Conservation (phyloP, 2,329 filamentous ascomycete species). For the Paracorniculantispora psalliotae region DNA sequence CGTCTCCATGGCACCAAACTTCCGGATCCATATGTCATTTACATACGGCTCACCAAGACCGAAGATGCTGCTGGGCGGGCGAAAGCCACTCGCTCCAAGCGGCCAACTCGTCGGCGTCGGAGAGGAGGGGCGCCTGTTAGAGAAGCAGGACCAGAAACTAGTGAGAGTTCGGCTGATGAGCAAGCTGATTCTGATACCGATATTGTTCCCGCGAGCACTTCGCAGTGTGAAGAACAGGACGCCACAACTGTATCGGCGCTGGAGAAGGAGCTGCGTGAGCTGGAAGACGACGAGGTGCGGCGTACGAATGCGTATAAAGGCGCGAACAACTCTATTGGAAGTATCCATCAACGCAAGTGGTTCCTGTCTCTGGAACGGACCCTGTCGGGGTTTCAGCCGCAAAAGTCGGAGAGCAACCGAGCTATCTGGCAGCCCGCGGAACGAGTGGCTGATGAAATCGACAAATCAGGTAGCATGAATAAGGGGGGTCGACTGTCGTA, state of each 20-base stretch:
- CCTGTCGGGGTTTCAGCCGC: slow-evolving; percentile 50
- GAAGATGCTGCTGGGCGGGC: slow-evolving; percentile 34
- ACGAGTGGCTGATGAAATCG: background rate
- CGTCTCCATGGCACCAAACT: slow-evolving; percentile 50
- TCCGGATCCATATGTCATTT: slow-evolving; percentile 48
- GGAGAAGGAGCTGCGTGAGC: slow-evolving; percentile 38
- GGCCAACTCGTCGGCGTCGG: slow-evolving; percentile 3
- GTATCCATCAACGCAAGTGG: slow-evolving; percentile 63
- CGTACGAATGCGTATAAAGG: slow-evolving; percentile 62
- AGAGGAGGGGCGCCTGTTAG: background rate
- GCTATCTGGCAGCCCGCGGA: slow-evolving; percentile 14
- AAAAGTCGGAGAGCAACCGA: slow-evolving; percentile 24
- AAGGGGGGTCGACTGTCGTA: slow-evolving; percentile 35
- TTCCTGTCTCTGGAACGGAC: slow-evolving; percentile 57
- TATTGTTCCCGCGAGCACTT: slow-evolving; percentile 17
- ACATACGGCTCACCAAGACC: slow-evolving; percentile 46
- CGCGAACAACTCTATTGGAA: slow-evolving; percentile 60
- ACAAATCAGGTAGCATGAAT: slow-evolving; percentile 1
- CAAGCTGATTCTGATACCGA: slow-evolving; percentile 14
- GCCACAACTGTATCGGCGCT: slow-evolving; percentile 26
- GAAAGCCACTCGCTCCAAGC: slow-evolving; percentile 14
- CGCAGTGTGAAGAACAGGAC: background rate
- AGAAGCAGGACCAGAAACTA: slow-evolving; percentile 21
- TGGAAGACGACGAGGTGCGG: slow-evolving; percentile 50
- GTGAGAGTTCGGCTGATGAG: slow-evolving; percentile 18